Conservation (phyloP, 2,329 filamentous ascomycete species). For the Magnaporthales sp. region DNA sequence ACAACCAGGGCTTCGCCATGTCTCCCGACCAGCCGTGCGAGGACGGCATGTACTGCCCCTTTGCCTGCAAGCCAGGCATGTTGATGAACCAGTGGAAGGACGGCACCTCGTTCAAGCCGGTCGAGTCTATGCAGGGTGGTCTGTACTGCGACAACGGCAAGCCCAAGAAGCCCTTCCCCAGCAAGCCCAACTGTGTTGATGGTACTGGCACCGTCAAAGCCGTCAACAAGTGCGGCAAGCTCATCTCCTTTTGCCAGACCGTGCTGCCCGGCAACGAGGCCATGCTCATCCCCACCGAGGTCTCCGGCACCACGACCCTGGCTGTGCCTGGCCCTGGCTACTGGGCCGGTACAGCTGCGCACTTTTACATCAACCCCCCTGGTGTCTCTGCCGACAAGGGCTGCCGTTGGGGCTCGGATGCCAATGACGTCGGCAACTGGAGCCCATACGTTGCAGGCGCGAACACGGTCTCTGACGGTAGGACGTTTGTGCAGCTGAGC, state of each 20-base stretch:
- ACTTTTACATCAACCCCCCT: slow-evolving; percentile 74
- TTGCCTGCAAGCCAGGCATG: slow-evolving; percentile 67
- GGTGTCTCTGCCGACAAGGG: slow-evolving; percentile 50
- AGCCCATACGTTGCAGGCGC: slow-evolving; percentile 67
- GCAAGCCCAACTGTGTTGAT: slow-evolving; percentile 59
- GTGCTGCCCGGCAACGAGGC: slow-evolving; percentile 71
- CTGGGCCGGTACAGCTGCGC: slow-evolving; percentile 65
- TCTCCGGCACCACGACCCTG: slow-evolving; percentile 46
- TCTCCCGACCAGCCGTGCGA: slow-evolving; percentile 64
- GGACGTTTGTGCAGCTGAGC: slow-evolving; percentile 67
- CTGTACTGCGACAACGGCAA: slow-evolving; percentile 63
- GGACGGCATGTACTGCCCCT: slow-evolving; percentile 63
- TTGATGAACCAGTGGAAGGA: slow-evolving; percentile 76
- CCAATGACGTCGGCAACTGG: slow-evolving; percentile 65
- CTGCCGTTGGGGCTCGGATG: slow-evolving; percentile 62
- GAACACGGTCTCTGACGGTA: slow-evolving; percentile 55
- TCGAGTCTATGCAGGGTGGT: slow-evolving; percentile 68
- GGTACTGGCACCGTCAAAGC: slow-evolving; percentile 58
- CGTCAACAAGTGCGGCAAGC: slow-evolving; percentile 53
- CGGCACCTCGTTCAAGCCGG: slow-evolving; percentile 58
- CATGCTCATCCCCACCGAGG: slow-evolving; percentile 73
- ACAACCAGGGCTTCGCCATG: slow-evolving; percentile 74
- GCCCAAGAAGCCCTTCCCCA: slow-evolving; percentile 59
- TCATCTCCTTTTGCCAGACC: slow-evolving; percentile 70
- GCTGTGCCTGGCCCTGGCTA: slow-evolving; percentile 64